Conservation (phyloP, 2,329 filamentous ascomycete species). For the Cytospora schulzeri region DNA sequence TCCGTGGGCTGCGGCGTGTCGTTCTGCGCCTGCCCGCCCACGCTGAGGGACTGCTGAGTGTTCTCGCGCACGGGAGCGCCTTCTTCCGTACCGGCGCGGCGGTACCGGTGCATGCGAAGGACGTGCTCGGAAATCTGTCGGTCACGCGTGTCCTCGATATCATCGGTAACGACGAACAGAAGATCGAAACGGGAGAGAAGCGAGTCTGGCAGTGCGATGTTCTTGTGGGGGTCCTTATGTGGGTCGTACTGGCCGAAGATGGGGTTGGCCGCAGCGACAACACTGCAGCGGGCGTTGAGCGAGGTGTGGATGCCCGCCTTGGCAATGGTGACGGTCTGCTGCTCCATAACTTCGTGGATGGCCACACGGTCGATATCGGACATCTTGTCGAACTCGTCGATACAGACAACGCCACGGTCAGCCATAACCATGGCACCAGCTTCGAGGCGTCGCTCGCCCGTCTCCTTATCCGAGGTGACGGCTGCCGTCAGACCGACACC, state of each 20-base stretch:
- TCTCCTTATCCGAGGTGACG: slow-evolving; percentile 96
- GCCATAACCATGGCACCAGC: slow-evolving; percentile 98
- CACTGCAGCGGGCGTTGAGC: slow-evolving; percentile 93
- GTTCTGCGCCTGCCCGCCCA: slow-evolving; percentile 78
- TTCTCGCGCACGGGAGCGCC: slow-evolving; percentile 93
- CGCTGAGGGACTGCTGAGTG: slow-evolving; percentile 78
- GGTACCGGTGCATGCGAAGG: slow-evolving; percentile 94
- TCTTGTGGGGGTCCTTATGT: slow-evolving; percentile 98
- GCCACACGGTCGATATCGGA: slow-evolving; percentile 96
- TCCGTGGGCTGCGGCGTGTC: slow-evolving; percentile 77
- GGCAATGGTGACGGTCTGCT: slow-evolving; percentile 98
- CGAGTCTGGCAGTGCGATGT: slow-evolving; percentile 95
- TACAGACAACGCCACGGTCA: slow-evolving; percentile 96
- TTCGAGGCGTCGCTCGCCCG: slow-evolving; percentile 89
- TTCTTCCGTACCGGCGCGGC: slow-evolving; percentile 89
- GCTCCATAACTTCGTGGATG: slow-evolving; percentile 99
- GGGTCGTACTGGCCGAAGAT: slow-evolving; percentile 98
- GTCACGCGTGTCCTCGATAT: slow-evolving; percentile 93
- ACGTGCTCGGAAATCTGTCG: slow-evolving; percentile 94
- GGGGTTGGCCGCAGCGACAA: slow-evolving; percentile 93
- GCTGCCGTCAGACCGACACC: slow-evolving; percentile 97
- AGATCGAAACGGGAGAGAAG: slow-evolving; percentile 98
- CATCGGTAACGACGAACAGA: slow-evolving; percentile 95
- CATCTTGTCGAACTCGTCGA: slow-evolving; percentile 99
- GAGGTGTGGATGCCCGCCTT: slow-evolving; percentile 99